A percentile compares a stretch with the other conserved stretches of the same genome.
Conservation (phyloP, 495 filamentous ascomycete species). For the Trichocladium antarcticum region DNA sequence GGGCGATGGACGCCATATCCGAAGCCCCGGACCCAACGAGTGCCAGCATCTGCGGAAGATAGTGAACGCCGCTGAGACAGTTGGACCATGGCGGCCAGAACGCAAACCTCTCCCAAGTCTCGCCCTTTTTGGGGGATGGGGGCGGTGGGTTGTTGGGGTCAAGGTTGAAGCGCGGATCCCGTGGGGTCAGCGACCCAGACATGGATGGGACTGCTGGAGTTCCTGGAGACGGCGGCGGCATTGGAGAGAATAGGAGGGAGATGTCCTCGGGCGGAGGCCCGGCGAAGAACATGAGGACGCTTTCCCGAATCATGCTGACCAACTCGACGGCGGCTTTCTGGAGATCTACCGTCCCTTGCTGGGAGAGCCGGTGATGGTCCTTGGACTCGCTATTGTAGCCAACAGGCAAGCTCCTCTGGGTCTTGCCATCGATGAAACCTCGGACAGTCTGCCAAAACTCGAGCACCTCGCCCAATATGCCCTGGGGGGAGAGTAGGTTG, state of each 20-base stretch:
- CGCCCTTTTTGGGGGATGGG: constrained; percentile 61
- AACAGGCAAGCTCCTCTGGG: constrained; percentile 66
- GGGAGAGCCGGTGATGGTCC: constrained; percentile 71
- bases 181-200: constrained; percentile 36
- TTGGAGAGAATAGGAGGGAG: constrained; percentile 68
- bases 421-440: constrained; percentile 78
- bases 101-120: constrained; percentile 85
- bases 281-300: constrained; percentile 69
- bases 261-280: constrained; percentile 86
- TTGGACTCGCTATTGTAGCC: constrained; percentile 77
- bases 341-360: constrained; percentile 56
- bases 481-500: constrained; percentile 58
- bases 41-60: constrained; percentile 66
- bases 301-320: constrained; percentile 67
- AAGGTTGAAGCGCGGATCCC: constrained; percentile 65
- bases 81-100: constrained; percentile 95
- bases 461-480: constrained; percentile 76
- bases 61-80: constrained; percentile 75
- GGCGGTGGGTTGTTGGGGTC: constrained; percentile 66
- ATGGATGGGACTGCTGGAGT: constrained; percentile 44
- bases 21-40: constrained; percentile 74
- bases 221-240: constrained; percentile 58
- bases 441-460: constrained; percentile 91
- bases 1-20: constrained; percentile 66
- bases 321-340: constrained; percentile 71